Conservation (phyloP, 192 early-diverging fungal species). For the Chytriomyces confervae region DNA sequence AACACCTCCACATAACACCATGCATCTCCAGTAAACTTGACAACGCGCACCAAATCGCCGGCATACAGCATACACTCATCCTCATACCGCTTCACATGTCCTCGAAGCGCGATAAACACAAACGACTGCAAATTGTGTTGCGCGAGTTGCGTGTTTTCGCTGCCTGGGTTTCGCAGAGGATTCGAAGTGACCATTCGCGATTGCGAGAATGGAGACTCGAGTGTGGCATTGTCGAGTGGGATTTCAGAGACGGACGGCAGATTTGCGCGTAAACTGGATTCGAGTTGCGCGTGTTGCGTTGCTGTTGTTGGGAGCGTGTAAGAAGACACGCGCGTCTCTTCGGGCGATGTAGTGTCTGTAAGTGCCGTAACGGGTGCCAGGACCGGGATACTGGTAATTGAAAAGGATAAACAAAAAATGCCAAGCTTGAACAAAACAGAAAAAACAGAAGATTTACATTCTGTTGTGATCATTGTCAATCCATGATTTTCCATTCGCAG, state of each 20-base stretch:
- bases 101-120: neutral
- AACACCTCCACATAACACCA: neutral
- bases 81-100: neutral
- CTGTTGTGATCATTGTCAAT: neutral
- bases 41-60: neutral
- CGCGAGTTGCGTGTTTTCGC: neutral
- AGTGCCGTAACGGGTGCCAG: neutral
- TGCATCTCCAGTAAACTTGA: neutral
- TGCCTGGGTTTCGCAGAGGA: neutral
- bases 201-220: neutral
- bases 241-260: neutral
- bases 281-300: conserved; percentile 1
- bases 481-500: neutral
- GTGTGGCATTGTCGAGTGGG: neutral
- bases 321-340: neutral
- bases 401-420: neutral
- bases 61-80: neutral
- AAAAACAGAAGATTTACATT: neutral
- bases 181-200: neutral
- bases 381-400: neutral
- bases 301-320: neutral
- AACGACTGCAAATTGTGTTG: neutral
- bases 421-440: neutral
- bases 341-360: neutral
- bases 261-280: neutral